Evolutionary conservation across 305 asterid genomes (phyloP), one percentile per base, ranked within the genome.

Genomic region (Fraxinus albicans): DNA sequence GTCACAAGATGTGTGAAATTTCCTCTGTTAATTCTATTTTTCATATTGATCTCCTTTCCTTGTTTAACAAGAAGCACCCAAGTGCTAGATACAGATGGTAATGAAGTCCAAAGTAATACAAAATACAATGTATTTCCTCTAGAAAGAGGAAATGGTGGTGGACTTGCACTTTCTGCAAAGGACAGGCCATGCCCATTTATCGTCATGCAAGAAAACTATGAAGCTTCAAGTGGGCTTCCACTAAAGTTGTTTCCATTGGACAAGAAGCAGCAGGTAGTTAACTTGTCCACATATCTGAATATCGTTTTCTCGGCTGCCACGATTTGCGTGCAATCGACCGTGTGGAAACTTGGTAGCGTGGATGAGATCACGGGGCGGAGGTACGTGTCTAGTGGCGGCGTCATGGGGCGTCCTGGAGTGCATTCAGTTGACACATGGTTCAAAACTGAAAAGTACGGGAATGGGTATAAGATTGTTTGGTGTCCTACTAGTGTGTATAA

Each of bases 351-450:
- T 10, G 86, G 88, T 0, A 78, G 65, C 3, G 12, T 23, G 0
- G 89, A 88, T 55, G 42, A 69, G 35, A 73, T 31, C 0, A 84
- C 87, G 0, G 90, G 93, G 53, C 27, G 67, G 83, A 82, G 86
- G 63, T 91, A 89, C 72, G 89, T 91, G 53, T 83, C 86, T 81
- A 91, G 81, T 67, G 86, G 80, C 65, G 93, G 91, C 2, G 77
- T 21, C 10, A 15, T 84, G 47, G 92, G 93, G 8, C 80, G 80
- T 77, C 86, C 91, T 8, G 91, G 91, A 50, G 65, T 73, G 70
- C 89, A 83, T 3, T 82, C 90, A 55, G 83, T 91, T 67, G 74
- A 84, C 79, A 88, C 77, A 27, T 89, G 92, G 94, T 91, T 91
- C 80, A 88, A 79, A 80, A 72, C 89, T 15, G 91, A 87, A 36